These are phyloP conservation scores for Mycena haematopus DNA, from an alignment of 768 basidiomycete species.

Conservation along the genomic window DNA sequence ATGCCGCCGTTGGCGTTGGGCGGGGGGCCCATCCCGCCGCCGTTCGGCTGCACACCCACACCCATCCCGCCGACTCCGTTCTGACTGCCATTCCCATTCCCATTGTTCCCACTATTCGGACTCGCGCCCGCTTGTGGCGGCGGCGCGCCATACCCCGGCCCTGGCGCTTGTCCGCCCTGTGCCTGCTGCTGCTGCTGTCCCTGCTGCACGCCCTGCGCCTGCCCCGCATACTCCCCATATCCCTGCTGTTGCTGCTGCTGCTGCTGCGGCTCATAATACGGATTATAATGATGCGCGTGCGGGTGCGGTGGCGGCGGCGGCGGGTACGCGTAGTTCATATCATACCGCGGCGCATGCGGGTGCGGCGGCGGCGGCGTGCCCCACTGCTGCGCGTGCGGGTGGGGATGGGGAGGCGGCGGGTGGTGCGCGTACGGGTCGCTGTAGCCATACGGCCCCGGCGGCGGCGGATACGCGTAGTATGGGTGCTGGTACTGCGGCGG, in stretches of 20 bases:
- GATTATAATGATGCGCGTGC: not conserved
- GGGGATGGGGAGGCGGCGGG: constrained; percentile 25
- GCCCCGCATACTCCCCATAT: constrained; percentile 7
- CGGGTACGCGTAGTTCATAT: constrained; percentile 25
- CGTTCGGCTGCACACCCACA: not conserved
- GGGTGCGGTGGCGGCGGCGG: constrained; percentile 7
- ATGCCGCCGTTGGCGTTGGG: not conserved
- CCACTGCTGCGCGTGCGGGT: constrained; percentile 14
- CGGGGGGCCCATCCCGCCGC: not conserved
- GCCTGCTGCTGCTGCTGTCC: not conserved
- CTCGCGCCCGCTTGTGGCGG: not conserved
- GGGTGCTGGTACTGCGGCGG: constrained; percentile 27
- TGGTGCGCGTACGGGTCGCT: constrained; percentile 24
- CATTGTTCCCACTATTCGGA: constrained; percentile 4
- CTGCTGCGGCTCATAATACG: constrained; percentile 18
- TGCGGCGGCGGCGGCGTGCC: constrained; percentile 28
- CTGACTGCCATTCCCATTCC: not conserved
- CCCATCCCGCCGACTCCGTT: not conserved
- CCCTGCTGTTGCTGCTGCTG: constrained; percentile 14
- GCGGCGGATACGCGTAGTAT: constrained; percentile 26
- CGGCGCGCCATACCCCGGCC: not conserved
- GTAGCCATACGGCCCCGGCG: constrained; percentile 19
- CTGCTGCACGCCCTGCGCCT: constrained; percentile 7
- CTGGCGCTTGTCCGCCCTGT: not conserved
- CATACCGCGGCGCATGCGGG: constrained; percentile 25